Percentiles rank a stretch among this genome's conserved stretches.
phyloP scores from a whole-genome alignment of 768 basidiomycete species.

The Pleurotus citrinopileatus region DNA sequence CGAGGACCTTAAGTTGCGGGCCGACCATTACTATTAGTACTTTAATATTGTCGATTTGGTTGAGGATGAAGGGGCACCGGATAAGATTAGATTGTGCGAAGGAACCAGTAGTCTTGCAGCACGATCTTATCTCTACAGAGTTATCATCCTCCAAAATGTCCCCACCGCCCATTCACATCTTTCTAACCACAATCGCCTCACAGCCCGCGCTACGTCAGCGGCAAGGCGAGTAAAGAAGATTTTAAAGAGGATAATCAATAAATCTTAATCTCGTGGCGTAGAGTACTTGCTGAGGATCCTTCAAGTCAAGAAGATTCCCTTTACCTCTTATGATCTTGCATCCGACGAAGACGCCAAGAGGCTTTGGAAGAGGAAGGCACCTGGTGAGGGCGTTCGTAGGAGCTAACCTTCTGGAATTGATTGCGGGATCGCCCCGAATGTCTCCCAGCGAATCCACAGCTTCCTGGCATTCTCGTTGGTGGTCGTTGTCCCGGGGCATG shows the following conservation, averaged over 20 bases:
- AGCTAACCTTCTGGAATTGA: not conserved
- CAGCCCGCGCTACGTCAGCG: slow-evolving; percentile 74
- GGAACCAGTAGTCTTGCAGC: too few relatives aligned
- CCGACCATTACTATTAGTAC: slow-evolving; percentile 12
- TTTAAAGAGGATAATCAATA: not conserved
- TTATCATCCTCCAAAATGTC: slow-evolving; percentile 43
- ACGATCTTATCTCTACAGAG: slow-evolving; percentile 8
- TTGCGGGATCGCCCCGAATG: too few relatives aligned
- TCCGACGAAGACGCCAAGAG: slow-evolving; percentile 79
- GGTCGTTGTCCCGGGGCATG: slow-evolving; percentile 74
- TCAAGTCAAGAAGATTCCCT: slow-evolving; percentile 84
- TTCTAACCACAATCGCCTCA: slow-evolving; percentile 86
- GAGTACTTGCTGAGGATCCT: slow-evolving; percentile 81
- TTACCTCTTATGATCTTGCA: slow-evolving; percentile 80
- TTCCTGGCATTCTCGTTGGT: slow-evolving; percentile 82
- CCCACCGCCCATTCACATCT: slow-evolving; percentile 80
- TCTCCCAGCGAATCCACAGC: slow-evolving; percentile 70
- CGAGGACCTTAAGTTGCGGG: slow-evolving; percentile 50
- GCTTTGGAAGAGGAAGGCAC: slow-evolving; percentile 81
- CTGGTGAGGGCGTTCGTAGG: slow-evolving; percentile 41
- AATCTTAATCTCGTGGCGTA: slow-evolving; percentile 28
- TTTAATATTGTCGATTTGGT: too few relatives aligned
- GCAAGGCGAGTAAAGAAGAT: slow-evolving; percentile 51
- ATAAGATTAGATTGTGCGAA: slow-evolving; percentile 6
- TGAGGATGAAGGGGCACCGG: too few relatives aligned